phyloP scores from a whole-genome alignment of 2,329 filamentous ascomycete species.

The Ceratocystis cacaofunesta region DNA sequence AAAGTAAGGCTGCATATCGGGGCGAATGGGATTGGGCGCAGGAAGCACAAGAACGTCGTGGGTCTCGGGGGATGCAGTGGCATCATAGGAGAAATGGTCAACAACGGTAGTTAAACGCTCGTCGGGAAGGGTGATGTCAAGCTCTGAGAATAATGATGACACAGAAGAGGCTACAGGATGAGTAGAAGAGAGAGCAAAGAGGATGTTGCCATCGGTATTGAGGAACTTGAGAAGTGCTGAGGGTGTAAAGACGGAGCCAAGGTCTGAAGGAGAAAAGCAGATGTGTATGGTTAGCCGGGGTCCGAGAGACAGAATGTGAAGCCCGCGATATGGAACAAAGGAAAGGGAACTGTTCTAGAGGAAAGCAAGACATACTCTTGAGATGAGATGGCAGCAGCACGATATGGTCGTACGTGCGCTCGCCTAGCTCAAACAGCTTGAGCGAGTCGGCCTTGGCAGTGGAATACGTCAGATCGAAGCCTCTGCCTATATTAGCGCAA shows the following conservation, averaged over 20 bases:
- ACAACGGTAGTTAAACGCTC: slow-evolving; percentile 77
- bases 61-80: slow-evolving; percentile 56
- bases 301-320: not conserved
- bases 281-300: not conserved
- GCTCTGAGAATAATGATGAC: slow-evolving; percentile 65
- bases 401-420: slow-evolving; percentile 81
- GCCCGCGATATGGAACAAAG: too few relatives aligned
- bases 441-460: slow-evolving; percentile 69
- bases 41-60: slow-evolving; percentile 80
- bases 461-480: slow-evolving; percentile 66
- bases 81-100: slow-evolving; percentile 93
- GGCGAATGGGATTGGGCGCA: slow-evolving; percentile 47
- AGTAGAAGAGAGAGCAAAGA: slow-evolving; percentile 66
- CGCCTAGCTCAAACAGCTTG: slow-evolving; percentile 70
- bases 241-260: slow-evolving; percentile 77
- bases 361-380: slow-evolving; percentile 48
- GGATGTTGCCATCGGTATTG: slow-evolving; percentile 80
- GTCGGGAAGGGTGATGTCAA: slow-evolving; percentile 74
- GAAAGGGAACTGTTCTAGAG: not conserved
- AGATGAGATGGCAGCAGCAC: slow-evolving; percentile 76
- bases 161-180: slow-evolving; percentile 56
- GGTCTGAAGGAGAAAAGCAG: slow-evolving; percentile 36
- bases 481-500: slow-evolving; percentile 46
- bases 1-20: slow-evolving; percentile 67
- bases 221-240: slow-evolving; percentile 79